Evolutionary conservation across 148 eudicot genomes (phyloP), one percentile per base, ranked within the genome.

Genomic region (Fagopyrum tataricum): DNA sequence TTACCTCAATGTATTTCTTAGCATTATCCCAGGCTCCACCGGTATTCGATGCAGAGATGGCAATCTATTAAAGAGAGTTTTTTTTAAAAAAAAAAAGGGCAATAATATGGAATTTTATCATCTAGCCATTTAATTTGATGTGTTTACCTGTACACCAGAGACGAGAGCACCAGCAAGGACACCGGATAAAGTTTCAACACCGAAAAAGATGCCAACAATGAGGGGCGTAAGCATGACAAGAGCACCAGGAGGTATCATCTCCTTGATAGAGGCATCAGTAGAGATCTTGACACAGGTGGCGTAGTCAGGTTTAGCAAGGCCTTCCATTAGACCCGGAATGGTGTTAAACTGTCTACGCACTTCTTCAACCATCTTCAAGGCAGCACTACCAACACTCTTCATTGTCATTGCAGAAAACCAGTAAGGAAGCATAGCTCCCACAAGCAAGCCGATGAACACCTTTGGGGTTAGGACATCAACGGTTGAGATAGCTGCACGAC

Each of bases 331-430:
- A 40, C 98, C 98, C 15, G 98, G 97, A 74, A 93, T 93, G 68
- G 87, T 84, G 85, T 91, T 93, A 75, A 93, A 93, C 78, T 93
- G 98, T 74, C 98, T 81, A 39, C 98, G 93, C 13, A 93, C 98
- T 80, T 93, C 98, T 78, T 93, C 98, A 74, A 93, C 98, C 98
- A 93, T 93, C 79, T 87, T 86, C 70, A 93, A 81, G 62, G 98
- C 98, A 56, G 98, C 98, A 72, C 81, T 91, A 44, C 98, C 98
- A 41, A 93, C 98, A 74, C 98, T 93, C 90, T 93, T 93, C 98
- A 93, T 93, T 71, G 98, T 93, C 98, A 93, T 91, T 79, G 98
- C 98, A 3, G 98, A 93, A 86, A 93, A 93, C 98, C 98, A 91
- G 80, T 91, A 93, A 43, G 98, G 98, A 78, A 93, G 95, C 98